Evolutionary conservation across 1,284 basidiomycete species (phyloP), one percentile per base, ranked within the genome.

Genomic region (Puccinia novopanici): DNA sequence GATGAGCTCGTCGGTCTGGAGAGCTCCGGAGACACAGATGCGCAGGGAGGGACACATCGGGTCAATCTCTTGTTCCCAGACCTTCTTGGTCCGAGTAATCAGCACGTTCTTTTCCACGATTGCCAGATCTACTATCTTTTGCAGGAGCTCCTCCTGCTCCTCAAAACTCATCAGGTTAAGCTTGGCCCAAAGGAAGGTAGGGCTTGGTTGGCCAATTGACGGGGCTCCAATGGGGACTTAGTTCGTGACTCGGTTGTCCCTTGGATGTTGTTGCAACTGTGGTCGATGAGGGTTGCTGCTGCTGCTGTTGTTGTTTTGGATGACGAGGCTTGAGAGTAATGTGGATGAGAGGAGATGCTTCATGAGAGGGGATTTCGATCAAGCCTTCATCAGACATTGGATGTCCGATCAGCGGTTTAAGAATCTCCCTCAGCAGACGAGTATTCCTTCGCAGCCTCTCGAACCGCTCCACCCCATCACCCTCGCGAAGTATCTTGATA

Each of bases 401-500:
- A 73, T 73, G 17, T 17, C 71, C 54, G 24, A 54, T 63, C n/a
- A 80, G 72, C 50, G 37, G 48, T 42, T 74, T 54, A 8, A 80
- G 63, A 37, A 55, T 37, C 19, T 74, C 71, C 40, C 61, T 74
- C 24, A 75, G 55, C n/a, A 80, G 34, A 6, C n/a, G 8, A 50
- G 70, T 68, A 82, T 54, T 82, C 67, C n/a, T 74, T 74, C 42
- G 57, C 75, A 73, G 52, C 59, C 50, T 67, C 59, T 48, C 72
- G 50, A 80, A 30, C 82, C 82, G 19, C 67, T 81, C 15, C 55
- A 81, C 19, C 82, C 81, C 77, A 82, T 2, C 90, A 90, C 78
- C 89, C 89, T 63, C 89, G 89, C 81, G 52, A 80, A 98, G 88
- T 82, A 93, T 89, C 82, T 90, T 89, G 84, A 98, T 92, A 12